These are phyloP conservation scores for Vishniacozyma victoriae DNA, from an alignment of 768 basidiomycete genomes.

Conservation along the genomic window DNA sequence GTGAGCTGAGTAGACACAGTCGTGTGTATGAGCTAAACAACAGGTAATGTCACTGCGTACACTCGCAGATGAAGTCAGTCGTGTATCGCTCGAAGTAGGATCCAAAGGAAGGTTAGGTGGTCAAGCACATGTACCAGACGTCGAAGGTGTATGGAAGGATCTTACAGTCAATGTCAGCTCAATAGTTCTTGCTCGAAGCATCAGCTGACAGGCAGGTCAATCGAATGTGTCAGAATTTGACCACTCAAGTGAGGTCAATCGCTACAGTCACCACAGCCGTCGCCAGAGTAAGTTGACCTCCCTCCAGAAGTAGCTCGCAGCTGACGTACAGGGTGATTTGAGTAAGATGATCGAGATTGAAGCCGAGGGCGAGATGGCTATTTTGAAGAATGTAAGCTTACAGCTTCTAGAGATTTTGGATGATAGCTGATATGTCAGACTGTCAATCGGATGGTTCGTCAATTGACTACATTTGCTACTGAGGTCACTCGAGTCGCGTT, in stretches of 20 bases:
- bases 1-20: conserved; percentile 57
- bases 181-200: background rate
- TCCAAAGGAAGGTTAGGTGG: conserved; percentile 74
- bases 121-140: conserved; percentile 84
- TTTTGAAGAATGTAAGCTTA: conserved; percentile 49
- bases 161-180: conserved; percentile 44
- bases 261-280: conserved; percentile 49
- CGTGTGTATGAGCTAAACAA: background rate
- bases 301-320: background rate
- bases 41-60: conserved; percentile 67
- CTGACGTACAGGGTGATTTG: conserved; percentile 47
- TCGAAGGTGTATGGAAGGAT: conserved; percentile 87
- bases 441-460: conserved; percentile 47
- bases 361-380: conserved; percentile 78
- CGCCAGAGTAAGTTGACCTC: conserved; percentile 32
- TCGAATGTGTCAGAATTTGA: conserved; percentile 49
- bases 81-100: conserved; percentile 56
- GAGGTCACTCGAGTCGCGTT: conserved; percentile 48
- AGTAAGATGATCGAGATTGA: conserved; percentile 71
- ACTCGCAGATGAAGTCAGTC: conserved; percentile 85
- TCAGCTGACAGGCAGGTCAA: conserved; percentile 42
- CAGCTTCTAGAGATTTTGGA: background rate
- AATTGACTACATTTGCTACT: conserved; percentile 43
- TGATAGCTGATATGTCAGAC: conserved; percentile 16
- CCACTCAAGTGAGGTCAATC: conserved; percentile 50